Evolutionary conservation across 2,329 filamentous ascomycete genomes (phyloP).

Genomic region (Trichoderma guizhouense): DNA sequence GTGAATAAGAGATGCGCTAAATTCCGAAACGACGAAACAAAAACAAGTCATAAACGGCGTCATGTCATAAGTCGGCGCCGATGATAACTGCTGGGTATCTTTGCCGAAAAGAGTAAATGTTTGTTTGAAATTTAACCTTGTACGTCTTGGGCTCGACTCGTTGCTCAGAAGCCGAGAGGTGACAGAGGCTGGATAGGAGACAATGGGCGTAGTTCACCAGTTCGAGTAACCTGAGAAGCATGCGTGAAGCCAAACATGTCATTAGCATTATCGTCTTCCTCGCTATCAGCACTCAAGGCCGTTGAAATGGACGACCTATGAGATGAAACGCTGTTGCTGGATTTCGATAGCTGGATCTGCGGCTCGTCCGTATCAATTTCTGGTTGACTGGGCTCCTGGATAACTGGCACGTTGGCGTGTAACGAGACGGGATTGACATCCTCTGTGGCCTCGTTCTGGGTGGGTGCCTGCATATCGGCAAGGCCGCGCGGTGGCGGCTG

Average conservation of each 20-base stretch:
- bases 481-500: conserved; percentile 53
- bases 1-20: conserved; percentile 9
- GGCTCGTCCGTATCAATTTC: conserved; percentile 41
- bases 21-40: conserved; percentile 16
- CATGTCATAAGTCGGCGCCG: conserved; percentile 31
- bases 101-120: conserved; percentile 9
- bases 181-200: conserved; percentile 66
- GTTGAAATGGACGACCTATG: conserved; percentile 44
- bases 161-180: conserved; percentile 53
- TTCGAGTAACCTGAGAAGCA: conserved; percentile 24
- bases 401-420: conserved; percentile 58
- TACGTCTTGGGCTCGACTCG: neutral
- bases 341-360: conserved; percentile 37
- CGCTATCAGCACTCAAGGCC: conserved; percentile 45
- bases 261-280: conserved; percentile 25
- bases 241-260: conserved; percentile 14
- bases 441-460: conserved; percentile 21
- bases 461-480: conserved; percentile 33
- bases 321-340: conserved; percentile 44
- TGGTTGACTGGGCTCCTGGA: conserved; percentile 24
- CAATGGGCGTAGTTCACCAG: conserved; percentile 50
- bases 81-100: conserved; percentile 20
- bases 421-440: conserved; percentile 45
- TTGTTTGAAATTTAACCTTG: neutral
- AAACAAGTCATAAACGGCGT: conserved; percentile 34